phyloP scores from a whole-genome alignment of 2,329 filamentous ascomycete species.

The Monosporascus sp. region DNA sequence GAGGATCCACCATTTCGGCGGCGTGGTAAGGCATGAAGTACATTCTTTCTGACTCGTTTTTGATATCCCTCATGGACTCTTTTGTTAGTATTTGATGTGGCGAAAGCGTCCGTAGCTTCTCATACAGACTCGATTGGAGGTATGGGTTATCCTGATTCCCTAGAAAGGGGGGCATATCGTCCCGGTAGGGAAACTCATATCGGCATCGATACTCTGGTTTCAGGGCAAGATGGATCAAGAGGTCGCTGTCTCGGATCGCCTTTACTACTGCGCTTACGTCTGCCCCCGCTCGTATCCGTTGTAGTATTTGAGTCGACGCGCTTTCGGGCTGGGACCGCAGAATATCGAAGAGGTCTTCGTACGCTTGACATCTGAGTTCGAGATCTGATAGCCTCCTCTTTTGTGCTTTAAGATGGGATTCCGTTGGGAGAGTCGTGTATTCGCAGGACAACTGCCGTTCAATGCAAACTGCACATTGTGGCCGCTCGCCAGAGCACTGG shows the following conservation, averaged over 20 bases:
- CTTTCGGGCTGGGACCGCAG: constrained; percentile 15
- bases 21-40: constrained; percentile 20
- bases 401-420: constrained; percentile 19
- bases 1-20: constrained; percentile 17
- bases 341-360: constrained; percentile 14
- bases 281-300: constrained; percentile 15
- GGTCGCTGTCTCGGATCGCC: constrained; percentile 14
- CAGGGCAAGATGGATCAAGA: constrained; percentile 16
- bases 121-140: constrained; percentile 11
- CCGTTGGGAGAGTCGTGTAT: constrained; percentile 20
- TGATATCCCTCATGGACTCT: constrained; percentile 1
- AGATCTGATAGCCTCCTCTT: constrained; percentile 18
- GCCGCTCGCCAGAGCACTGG: constrained; percentile 20
- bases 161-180: constrained; percentile 12
- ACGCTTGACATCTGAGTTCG: constrained; percentile 16
- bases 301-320: constrained; percentile 11
- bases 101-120: constrained; percentile 4
- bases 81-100: not conserved
- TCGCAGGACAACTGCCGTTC: constrained; percentile 19
- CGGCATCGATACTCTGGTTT: constrained; percentile 16
- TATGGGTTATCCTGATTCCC: constrained; percentile 14
- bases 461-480: constrained; percentile 18
- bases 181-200: constrained; percentile 20
- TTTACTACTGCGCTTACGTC: constrained; percentile 15
- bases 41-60: constrained; percentile 11